Conservation (phyloP, 176 grass and related monocot genomes). For the Hyparrhenia diplandra region DNA sequence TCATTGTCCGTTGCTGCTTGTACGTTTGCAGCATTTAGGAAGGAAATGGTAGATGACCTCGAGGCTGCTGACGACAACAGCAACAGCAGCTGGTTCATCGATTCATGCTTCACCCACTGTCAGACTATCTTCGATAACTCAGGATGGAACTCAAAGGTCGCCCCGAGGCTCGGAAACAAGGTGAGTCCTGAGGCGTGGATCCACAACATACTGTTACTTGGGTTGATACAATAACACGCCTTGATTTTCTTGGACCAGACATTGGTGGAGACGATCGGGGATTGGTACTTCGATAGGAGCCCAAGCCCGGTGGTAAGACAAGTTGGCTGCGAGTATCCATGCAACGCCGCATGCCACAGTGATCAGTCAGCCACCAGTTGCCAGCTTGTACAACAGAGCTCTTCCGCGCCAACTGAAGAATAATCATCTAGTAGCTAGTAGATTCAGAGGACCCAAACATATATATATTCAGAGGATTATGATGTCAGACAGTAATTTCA, state of each 20-base stretch:
- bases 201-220: too few species aligned
- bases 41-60: conserved; percentile 34
- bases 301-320: conserved; percentile 12
- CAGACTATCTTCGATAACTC: conserved; percentile 36
- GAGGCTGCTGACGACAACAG: conserved; percentile 2
- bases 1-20: not conserved
- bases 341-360: conserved; percentile 41
- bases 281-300: conserved; percentile 58
- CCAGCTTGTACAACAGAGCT: not conserved
- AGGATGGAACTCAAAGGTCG: conserved; percentile 34
- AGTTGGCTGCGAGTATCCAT: conserved; percentile 55
- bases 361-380: not conserved
- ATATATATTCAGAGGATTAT: too few species aligned
- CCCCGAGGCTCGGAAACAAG: conserved; percentile 48
- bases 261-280: conserved; percentile 43
- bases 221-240: too few species aligned
- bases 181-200: not conserved
- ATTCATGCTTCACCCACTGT: conserved; percentile 75
- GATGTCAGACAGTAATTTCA: too few species aligned
- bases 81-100: conserved; percentile 46
- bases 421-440: too few species aligned
- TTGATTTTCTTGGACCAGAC: conserved; percentile 30
- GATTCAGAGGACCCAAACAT: too few species aligned
- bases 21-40: conserved; percentile 27
- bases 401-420: too few species aligned